These are phyloP conservation scores for Trichophyton schoenleinii DNA, from an alignment of 2,329 filamentous ascomycete species.

Conservation along the genomic window DNA sequence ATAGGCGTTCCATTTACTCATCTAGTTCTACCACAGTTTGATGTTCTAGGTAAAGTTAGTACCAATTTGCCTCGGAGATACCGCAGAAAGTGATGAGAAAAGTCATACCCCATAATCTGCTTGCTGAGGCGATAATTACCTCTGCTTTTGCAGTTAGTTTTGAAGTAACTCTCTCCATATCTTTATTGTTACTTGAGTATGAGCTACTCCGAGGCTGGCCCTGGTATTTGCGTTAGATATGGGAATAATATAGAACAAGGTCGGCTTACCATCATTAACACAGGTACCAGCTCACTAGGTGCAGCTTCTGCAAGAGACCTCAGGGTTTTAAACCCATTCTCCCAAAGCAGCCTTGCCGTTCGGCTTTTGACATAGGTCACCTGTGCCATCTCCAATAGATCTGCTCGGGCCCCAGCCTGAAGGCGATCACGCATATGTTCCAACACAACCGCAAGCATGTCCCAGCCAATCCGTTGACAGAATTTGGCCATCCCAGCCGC, in stretches of 20 bases:
- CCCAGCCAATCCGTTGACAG: conserved; percentile 65
- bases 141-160: conserved; percentile 56
- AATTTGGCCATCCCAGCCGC: conserved; percentile 70
- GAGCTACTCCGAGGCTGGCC: conserved; percentile 52
- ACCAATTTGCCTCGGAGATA: background rate
- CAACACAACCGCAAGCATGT: conserved; percentile 56
- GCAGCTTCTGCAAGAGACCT: conserved; percentile 57
- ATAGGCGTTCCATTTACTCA: background rate
- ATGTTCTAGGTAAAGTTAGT: background rate
- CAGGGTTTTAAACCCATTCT: conserved; percentile 60
- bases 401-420: conserved; percentile 57
- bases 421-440: conserved; percentile 66
- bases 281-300: conserved; percentile 52
- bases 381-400: conserved; percentile 57
- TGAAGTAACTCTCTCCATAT: conserved; percentile 48
- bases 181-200: conserved; percentile 36
- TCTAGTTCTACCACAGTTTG: background rate
- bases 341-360: conserved; percentile 61
- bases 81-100: background rate
- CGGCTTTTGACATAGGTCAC: conserved; percentile 66
- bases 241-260: background rate
- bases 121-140: conserved; percentile 56
- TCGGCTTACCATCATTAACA: conserved; percentile 52
- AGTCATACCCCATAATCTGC: conserved; percentile 50
- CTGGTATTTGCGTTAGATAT: conserved; percentile 23